phyloP scores from a whole-genome alignment of 805 yeast genomes.

The Kodamaea fukazawae region DNA sequence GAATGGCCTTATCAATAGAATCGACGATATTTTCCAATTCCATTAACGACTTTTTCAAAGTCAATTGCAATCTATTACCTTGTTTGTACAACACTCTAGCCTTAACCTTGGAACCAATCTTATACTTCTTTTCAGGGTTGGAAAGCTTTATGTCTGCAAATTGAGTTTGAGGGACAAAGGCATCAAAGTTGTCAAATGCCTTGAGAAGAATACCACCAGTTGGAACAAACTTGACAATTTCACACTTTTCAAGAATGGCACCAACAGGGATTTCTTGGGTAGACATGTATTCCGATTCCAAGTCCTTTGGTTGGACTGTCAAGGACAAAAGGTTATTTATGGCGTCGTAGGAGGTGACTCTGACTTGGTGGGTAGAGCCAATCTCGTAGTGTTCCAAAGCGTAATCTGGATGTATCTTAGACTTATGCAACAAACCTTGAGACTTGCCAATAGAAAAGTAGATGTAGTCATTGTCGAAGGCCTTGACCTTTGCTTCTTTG shows the following conservation, averaged over 20 bases:
- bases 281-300: conserved; percentile 65
- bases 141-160: conserved; percentile 80
- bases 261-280: conserved; percentile 77
- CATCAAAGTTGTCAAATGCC: conserved; percentile 66
- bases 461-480: conserved; percentile 55
- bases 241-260: conserved; percentile 50
- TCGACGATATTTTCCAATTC: conserved; percentile 53
- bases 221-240: conserved; percentile 54
- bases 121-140: conserved; percentile 91
- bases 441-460: conserved; percentile 52
- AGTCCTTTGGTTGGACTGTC: conserved; percentile 63
- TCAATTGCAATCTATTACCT: conserved; percentile 52
- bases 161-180: conserved; percentile 69
- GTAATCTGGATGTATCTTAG: conserved; percentile 57
- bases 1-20: conserved; percentile 34
- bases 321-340: conserved; percentile 66
- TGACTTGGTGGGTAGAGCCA: conserved; percentile 71
- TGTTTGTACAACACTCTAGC: conserved; percentile 64
- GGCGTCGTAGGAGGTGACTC: conserved; percentile 68
- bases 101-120: conserved; percentile 75
- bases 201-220: conserved; percentile 64
- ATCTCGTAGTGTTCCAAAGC: conserved; percentile 48
- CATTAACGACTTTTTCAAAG: conserved; percentile 83
- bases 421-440: conserved; percentile 77
- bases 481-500: conserved; percentile 60